These are phyloP conservation scores for Picea abies DNA, from an alignment of 83 land plant species.

Conservation along the genomic window DNA sequence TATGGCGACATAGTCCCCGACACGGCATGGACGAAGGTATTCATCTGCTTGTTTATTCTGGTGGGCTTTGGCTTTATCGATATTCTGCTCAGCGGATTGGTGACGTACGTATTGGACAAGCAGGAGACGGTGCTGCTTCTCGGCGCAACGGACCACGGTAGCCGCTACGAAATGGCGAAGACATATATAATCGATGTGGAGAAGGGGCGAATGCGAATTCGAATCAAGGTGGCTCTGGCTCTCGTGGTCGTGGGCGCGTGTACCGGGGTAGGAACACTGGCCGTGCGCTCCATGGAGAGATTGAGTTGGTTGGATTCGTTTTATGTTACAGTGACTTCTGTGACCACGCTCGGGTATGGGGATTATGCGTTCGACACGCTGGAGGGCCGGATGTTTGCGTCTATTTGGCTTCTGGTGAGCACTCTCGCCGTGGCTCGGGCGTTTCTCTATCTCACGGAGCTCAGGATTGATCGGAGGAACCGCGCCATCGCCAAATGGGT, in stretches of 20 bases:
- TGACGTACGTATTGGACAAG: slow-evolving; percentile 54
- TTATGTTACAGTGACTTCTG: slow-evolving; percentile 82
- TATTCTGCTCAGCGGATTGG: slow-evolving; percentile 49
- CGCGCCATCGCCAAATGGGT: slow-evolving; percentile 75
- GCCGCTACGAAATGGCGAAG: slow-evolving; percentile 32
- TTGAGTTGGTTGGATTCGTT: slow-evolving; percentile 75
- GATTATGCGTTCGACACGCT: slow-evolving; percentile 65
- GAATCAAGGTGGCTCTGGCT: slow-evolving; percentile 82
- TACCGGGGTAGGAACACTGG: slow-evolving; percentile 57
- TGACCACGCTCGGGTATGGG: slow-evolving; percentile 92
- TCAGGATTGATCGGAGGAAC: slow-evolving; percentile 72
- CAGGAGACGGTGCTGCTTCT: slow-evolving; percentile 63
- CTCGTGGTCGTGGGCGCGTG: slow-evolving; percentile 70
- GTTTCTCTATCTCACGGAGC: slow-evolving; percentile 79
- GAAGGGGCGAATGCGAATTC: slow-evolving; percentile 86
- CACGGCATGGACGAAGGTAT: slow-evolving; percentile 51
- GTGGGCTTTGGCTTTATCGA: slow-evolving; percentile 78
- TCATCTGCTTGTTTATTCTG: slow-evolving; percentile 55
- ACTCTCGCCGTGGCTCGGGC: slow-evolving; percentile 85
- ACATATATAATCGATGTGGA: slow-evolving; percentile 56
- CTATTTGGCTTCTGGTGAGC: slow-evolving; percentile 77
- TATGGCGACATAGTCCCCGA: slow-evolving; percentile 76
- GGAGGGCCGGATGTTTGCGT: slow-evolving; percentile 75
- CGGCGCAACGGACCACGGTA: slow-evolving; percentile 39
- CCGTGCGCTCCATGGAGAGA: slow-evolving; percentile 62